Conservation (phyloP, 2,329 filamentous ascomycete species). For the Pseudogymnoascus sp. region DNA sequence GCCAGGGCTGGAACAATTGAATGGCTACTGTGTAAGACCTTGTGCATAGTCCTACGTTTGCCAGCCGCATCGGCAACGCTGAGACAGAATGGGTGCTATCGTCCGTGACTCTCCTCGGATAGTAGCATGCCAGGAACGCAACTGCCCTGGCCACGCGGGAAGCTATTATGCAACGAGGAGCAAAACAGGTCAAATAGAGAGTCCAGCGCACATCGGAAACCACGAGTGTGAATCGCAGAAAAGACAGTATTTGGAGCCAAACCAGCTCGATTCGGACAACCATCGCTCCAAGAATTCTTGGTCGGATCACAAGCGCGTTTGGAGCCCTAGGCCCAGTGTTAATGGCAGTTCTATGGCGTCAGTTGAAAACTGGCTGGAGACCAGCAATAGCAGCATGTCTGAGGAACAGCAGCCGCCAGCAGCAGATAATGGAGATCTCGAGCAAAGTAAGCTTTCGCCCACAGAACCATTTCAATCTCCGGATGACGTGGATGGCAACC, state of each 20-base stretch:
- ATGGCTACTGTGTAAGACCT: not conserved
- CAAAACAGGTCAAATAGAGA: not conserved
- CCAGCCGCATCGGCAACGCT: not conserved
- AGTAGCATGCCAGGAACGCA: not conserved
- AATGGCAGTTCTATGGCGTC: not conserved
- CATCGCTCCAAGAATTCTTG: not conserved
- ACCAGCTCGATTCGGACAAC: no score
- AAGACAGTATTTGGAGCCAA: not conserved
- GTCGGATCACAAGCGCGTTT: no score
- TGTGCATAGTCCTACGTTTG: not conserved
- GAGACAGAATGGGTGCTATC: not conserved
- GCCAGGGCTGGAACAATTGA: not conserved
- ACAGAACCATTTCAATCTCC: not conserved
- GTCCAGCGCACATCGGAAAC: not conserved
- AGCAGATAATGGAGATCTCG: not conserved
- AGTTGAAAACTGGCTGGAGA: not conserved
- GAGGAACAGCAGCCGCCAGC: not conserved
- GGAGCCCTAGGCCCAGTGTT: not conserved
- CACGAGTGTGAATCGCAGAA: not conserved
- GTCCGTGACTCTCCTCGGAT: not conserved
- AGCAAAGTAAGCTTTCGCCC: not conserved
- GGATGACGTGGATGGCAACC: not conserved
- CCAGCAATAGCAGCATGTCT: not conserved
- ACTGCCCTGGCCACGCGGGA: not conserved
- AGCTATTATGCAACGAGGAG: not conserved